Evolutionary conservation across 352 stramenopile genomes (phyloP).

Genomic region (Globisporangium spiculum): DNA sequence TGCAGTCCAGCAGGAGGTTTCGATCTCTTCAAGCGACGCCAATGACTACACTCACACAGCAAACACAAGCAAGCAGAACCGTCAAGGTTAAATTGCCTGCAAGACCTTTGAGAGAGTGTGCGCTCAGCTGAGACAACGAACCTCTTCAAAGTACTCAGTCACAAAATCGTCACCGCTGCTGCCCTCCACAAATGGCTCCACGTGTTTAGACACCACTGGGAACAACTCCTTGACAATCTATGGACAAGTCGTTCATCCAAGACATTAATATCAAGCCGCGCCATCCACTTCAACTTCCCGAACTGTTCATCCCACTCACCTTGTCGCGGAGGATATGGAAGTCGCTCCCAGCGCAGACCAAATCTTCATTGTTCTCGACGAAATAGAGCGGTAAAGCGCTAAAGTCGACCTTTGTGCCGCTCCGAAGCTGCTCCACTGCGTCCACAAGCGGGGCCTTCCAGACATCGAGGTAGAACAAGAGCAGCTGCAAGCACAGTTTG

Average conservation of each 20-base stretch:
- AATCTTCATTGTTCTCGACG: constrained; percentile 54
- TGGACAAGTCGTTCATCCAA: background rate
- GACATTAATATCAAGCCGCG: background rate
- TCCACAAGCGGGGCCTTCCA: constrained; percentile 55
- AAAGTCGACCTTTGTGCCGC: constrained; percentile 49
- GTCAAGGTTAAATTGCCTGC: no score
- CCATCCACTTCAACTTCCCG: background rate
- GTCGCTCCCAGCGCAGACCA: constrained; percentile 69
- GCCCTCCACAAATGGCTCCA: constrained; percentile 48
- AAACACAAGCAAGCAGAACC: background rate
- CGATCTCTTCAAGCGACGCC: constrained; percentile 34
- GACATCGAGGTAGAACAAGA: constrained; percentile 53
- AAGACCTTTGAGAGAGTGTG: no score
- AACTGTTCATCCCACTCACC: constrained; percentile 22
- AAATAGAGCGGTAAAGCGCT: constrained; percentile 35
- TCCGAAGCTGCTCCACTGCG: constrained; percentile 41
- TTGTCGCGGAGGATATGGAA: constrained; percentile 61
- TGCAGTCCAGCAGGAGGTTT: constrained; percentile 62
- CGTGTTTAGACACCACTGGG: constrained; percentile 25
- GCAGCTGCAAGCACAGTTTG: constrained; percentile 68
- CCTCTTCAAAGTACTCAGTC: constrained; percentile 46
- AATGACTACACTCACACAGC: constrained; percentile 32
- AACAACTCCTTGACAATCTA: constrained; percentile 59
- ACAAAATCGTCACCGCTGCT: constrained; percentile 39
- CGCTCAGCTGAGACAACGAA: constrained; percentile 1